phyloP scores from a whole-genome alignment of 305 asterid genomes.

The Fraxinus xanthoxyloides region DNA sequence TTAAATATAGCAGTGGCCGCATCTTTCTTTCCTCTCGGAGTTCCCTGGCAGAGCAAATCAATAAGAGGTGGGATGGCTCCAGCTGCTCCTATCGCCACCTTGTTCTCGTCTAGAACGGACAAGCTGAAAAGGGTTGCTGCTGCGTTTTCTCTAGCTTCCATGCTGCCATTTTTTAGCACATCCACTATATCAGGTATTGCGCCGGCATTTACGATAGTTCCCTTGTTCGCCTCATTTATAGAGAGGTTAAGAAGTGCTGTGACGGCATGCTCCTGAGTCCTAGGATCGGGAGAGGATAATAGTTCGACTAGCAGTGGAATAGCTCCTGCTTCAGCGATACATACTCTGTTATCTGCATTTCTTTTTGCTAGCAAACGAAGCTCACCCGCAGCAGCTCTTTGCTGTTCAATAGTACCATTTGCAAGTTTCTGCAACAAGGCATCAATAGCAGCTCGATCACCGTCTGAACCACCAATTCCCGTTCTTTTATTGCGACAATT shows the following conservation, averaged over 20 bases:
- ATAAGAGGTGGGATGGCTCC: conserved; percentile 93
- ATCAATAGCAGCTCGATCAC: conserved; percentile 71
- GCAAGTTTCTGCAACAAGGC: conserved; percentile 67
- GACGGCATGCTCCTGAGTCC: conserved; percentile 93
- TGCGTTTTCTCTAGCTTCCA: conserved; percentile 85
- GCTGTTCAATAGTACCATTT: conserved; percentile 64
- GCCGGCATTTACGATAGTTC: conserved; percentile 75
- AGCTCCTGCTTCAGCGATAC: conserved; percentile 93
- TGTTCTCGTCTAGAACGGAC: conserved; percentile 84
- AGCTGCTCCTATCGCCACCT: conserved; percentile 90
- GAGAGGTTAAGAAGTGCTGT: conserved; percentile 95
- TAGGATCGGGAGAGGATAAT: conserved; percentile 66
- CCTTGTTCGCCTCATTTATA: conserved; percentile 86
- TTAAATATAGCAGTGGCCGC: conserved; percentile 96
- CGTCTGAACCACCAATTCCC: conserved; percentile 64
- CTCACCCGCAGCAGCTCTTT: conserved; percentile 94
- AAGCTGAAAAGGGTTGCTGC: conserved; percentile 94
- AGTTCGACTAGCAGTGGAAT: conserved; percentile 81
- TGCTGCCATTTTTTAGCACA: conserved; percentile 80
- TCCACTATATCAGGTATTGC: conserved; percentile 88
- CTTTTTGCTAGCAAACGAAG: conserved; percentile 91
- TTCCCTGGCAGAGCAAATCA: conserved; percentile 71
- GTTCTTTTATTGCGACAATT: conserved; percentile 47
- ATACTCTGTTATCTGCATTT: conserved; percentile 83
- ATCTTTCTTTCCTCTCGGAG: conserved; percentile 89